phyloP scores from a whole-genome alignment of 169 alveolate genomes.

The Plasmodium berghei region DNA sequence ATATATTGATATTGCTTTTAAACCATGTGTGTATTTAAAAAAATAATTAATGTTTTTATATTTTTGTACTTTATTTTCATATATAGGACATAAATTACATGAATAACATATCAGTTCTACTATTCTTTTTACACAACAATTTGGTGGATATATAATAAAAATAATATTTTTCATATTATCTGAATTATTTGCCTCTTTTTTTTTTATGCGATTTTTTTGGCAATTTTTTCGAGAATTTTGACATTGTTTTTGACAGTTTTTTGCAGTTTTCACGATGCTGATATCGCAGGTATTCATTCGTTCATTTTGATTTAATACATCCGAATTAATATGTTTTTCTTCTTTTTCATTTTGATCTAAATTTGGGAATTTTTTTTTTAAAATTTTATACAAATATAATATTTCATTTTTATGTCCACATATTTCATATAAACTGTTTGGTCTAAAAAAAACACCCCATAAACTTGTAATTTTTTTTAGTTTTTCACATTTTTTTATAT shows the following conservation, averaged over 20 bases:
- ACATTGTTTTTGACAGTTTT: neutral
- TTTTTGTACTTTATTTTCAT: conserved; percentile 60
- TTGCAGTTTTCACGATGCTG: neutral
- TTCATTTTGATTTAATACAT: no score
- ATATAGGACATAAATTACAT: conserved; percentile 57
- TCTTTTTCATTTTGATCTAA: neutral
- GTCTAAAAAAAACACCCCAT: conserved; percentile 59
- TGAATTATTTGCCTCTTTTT: neutral
- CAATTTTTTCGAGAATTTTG: neutral
- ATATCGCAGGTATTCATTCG: neutral
- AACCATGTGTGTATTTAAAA: conserved; percentile 69
- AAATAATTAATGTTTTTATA: conserved; percentile 60
- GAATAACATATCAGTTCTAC: conserved; percentile 61
- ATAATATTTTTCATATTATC: conserved; percentile 3
- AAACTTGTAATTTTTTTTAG: conserved; percentile 16
- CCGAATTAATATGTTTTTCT: neutral
- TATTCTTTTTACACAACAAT: conserved; percentile 49
- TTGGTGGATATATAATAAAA: conserved; percentile 53
- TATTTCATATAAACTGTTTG: conserved; percentile 58
- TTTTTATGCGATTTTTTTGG: neutral
- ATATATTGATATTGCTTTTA: conserved; percentile 63
- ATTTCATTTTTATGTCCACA: conserved; percentile 71
- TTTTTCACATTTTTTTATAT: conserved; percentile 39
- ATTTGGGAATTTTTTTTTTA: conserved; percentile 23
- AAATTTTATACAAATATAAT: conserved; percentile 28